Evolutionary conservation across 78 protist species (phyloP).

Genomic region (Mastigamoeba balamuthi): DNA sequence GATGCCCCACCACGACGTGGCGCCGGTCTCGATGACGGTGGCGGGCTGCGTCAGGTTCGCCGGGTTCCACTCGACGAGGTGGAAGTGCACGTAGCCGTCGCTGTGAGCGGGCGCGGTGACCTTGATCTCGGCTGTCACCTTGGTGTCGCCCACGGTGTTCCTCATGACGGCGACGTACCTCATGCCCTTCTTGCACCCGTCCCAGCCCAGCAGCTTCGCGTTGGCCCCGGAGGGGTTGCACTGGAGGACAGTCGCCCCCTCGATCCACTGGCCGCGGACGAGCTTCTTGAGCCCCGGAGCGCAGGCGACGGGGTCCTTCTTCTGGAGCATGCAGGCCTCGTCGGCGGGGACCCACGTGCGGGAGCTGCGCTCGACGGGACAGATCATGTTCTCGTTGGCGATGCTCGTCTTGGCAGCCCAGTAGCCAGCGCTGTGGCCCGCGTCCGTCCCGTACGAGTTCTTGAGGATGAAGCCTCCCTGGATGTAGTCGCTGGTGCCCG

Average conservation of each 20-base stretch:
- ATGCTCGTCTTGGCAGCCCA: neutral
- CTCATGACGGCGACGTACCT: too few species aligned
- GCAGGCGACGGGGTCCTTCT: neutral
- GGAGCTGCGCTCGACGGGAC: neutral
- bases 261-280: neutral
- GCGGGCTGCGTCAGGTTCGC: neutral
- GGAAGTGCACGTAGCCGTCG: neutral
- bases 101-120: too few species aligned
- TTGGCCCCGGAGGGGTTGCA: too few species aligned
- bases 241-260: neutral
- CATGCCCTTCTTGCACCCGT: too few species aligned
- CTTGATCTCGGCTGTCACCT: too few species aligned
- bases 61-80: neutral
- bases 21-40: neutral
- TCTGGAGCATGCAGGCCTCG: neutral
- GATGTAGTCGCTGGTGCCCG: neutral
- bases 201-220: too few species aligned
- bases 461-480: neutral
- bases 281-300: neutral
- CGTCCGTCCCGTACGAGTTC: neutral
- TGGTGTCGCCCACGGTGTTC: too few species aligned
- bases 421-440: neutral
- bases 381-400: neutral
- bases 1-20: neutral
- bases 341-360: neutral